Base-by-base conservation (phyloP, 1,284 basidiomycete species). In the Trametes polyzona region DNA sequence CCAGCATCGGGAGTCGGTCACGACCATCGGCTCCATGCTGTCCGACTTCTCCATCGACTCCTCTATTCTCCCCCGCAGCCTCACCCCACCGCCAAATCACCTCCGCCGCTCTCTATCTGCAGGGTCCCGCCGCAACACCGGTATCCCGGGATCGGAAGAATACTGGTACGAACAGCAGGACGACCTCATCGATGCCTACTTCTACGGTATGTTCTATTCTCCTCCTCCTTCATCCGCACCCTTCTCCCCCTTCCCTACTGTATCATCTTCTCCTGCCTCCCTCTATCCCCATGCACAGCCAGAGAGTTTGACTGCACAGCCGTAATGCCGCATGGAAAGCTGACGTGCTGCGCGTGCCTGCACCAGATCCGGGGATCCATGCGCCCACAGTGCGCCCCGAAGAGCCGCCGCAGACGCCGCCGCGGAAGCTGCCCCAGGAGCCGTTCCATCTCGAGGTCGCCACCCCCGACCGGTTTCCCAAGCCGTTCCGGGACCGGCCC, bases 1-100 rank as follows among this genome's bases (percentile, higher is more conserved):
- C 57, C 67, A 50, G 5, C 62, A 70, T 27, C 68, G 82, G 32
- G 74, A 76, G 41, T 87, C 85, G 5, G 75, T 83, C 52, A 77
- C 75, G 42, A 88, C 84, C 57, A 74, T 89, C 59, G 80, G 80
- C 44, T 86, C 87, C 1, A 70, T 86, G 61, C 73, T 83, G 72
- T 83, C 84, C 0, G 78, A 80, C 40, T 71, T 78, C 26, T 84
- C 84, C 1, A 78, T 80, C 7, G 83, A 87, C 44, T 83, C 80
- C 5, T 46, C 35, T 10, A 73, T 86, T 44, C 71, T 84, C 39
- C 79, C 80, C 8, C 71, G 74, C 11, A 63, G 64, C 11, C 32
- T 61, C 19, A 63, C 68, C 10, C 66, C 67, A 17, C 66, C 67
- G 3, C 19, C 52, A 6, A 56, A 36, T 11, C 30, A 26, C 12